Evolutionary conservation across 306 rosid species (phyloP), one percentile per base, ranked within the genome.

Genomic region (Cotoneaster glaucophyllus): DNA sequence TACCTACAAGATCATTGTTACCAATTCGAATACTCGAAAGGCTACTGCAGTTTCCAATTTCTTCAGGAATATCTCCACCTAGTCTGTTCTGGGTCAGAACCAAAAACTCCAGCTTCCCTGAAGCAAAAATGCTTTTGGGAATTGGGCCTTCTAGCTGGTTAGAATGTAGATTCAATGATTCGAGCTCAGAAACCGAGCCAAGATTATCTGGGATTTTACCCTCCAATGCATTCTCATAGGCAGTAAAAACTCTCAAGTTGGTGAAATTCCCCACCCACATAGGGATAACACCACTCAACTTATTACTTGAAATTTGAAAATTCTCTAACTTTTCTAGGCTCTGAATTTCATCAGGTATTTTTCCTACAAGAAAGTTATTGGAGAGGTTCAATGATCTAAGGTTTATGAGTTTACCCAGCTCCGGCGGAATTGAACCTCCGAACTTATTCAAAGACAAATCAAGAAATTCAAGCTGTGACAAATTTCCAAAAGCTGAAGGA

Each of bases 391-490:
- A 85, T 44, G 99, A 86, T 77, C 82, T 89, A 66, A 96, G 90
- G 82, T 80, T 92, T 81, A 41, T 87, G 63, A 96, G 98, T 66
- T 77, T 85, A 70, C 93, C 93, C 80, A 92, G 79, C 75, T 89
- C 86, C 32, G 74, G 81, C n/a, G 99, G 99, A 78, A 96, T 84
- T 57, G 74, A 82, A 58, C 98, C 98, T 58, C 82, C 87, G 79
- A 95, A 90, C 85, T 90, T 90, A 80, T 96, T 96, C 74, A 84
- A 57, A 80, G 97, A 90, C 85, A 96, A 84, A 82, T 96, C 99
- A 54, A 96, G 84, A 77, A 96, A 87, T 70, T 96, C 96, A 71
- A 96, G 98, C 85, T 88, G 88, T 73, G 90, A 81, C 65, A 96
- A 84, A 37, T 74, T 87, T 4, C 89, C 97, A 75, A 96, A 87